Percentiles rank a stretch among this genome's conserved stretches.
Conservation (phyloP, 495 filamentous ascomycete species). For the Talaromyces liani region DNA sequence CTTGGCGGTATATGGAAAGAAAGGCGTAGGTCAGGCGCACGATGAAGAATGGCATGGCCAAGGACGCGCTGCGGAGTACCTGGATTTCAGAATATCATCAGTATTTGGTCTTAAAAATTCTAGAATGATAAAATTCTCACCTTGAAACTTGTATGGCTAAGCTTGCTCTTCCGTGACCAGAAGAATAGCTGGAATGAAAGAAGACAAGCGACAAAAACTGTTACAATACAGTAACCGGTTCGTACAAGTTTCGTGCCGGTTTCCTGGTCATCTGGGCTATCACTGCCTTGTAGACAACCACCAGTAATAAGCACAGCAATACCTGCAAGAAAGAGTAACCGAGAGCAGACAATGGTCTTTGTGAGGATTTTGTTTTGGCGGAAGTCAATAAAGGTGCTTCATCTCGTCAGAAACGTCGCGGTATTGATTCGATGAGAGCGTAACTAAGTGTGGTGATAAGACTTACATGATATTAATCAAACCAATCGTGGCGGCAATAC, state of each 20-base stretch:
- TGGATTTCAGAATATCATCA: background rate
- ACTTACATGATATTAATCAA: slow-evolving; percentile 22
- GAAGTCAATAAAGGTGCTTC: background rate
- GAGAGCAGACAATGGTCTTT: slow-evolving; percentile 11
- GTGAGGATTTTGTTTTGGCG: slow-evolving; percentile 5
- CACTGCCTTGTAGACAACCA: slow-evolving; percentile 18
- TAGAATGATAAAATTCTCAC: background rate
- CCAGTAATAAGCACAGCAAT: slow-evolving; percentile 19
- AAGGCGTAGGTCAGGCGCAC: slow-evolving; percentile 23
- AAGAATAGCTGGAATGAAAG: slow-evolving; percentile 18
- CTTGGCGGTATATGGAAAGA: slow-evolving; percentile 16
- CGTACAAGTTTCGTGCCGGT: slow-evolving; percentile 19
- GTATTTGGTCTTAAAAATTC: background rate
- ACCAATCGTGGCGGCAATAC: slow-evolving; percentile 20
- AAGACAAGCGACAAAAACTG: slow-evolving; percentile 17
- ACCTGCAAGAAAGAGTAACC: slow-evolving; percentile 19
- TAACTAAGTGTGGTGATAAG: background rate
- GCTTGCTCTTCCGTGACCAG: slow-evolving; percentile 10
- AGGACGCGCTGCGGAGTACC: slow-evolving; percentile 1
- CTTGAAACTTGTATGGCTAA: background rate
- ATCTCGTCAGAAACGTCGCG: background rate
- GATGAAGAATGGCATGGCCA: slow-evolving; percentile 22
- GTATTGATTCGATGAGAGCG: background rate
- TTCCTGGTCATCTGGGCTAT: slow-evolving; percentile 5
- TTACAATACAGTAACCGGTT: slow-evolving; percentile 20